Evolutionary conservation across 257 asterid genomes (phyloP), one percentile per base, ranked within the genome.

Genomic region (Nicotiana tabacum): DNA sequence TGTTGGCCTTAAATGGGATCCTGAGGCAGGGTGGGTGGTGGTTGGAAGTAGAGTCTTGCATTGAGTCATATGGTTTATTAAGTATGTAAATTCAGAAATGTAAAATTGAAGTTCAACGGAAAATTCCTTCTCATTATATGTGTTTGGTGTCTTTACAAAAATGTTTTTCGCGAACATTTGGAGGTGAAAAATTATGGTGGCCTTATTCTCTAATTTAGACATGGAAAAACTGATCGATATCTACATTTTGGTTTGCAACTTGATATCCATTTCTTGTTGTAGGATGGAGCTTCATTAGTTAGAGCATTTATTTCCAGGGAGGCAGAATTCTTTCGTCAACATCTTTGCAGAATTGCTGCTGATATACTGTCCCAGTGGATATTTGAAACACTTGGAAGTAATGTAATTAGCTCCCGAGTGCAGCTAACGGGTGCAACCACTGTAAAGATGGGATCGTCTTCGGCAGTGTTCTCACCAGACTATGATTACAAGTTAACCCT

Each of bases 211-310:
- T 48, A 48, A 46, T 48, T 74, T 51, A 15, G 61, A 72, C 12
- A 24, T 27, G 61, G 79, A 72, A 46, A 51, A 76, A 16, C 80
- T 76, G 16, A 51, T 29, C 29, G 4, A 15, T 48, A 16, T 8
- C 24, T 51, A 48, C 64, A 76, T 51, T 1, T 46, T 13, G 30
- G 6, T 43, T 78, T 32, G 67, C 66, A 46, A 67, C 80, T 78
- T 77, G 84, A 64, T 62, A 21, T 78, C 37, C 77, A 10, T 67
- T 79, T 76, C 67, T 86, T 67, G 67, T 64, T 72, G 87, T 93
- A 94, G 99, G 95, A 96, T 39, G 98, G 98, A 85, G 86, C 94
- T 81, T 94, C 98, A 35, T 81, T 94, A 84, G 79, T 94, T 46
- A 87, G 83, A 58, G 92, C 97, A 24, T 82, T 91, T 58, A 87